A percentile compares a stretch with the other conserved stretches of the same genome.
These are phyloP conservation scores for Hyaloscypha variabilis DNA, from an alignment of 495 filamentous ascomycete genomes.

Conservation along the genomic window DNA sequence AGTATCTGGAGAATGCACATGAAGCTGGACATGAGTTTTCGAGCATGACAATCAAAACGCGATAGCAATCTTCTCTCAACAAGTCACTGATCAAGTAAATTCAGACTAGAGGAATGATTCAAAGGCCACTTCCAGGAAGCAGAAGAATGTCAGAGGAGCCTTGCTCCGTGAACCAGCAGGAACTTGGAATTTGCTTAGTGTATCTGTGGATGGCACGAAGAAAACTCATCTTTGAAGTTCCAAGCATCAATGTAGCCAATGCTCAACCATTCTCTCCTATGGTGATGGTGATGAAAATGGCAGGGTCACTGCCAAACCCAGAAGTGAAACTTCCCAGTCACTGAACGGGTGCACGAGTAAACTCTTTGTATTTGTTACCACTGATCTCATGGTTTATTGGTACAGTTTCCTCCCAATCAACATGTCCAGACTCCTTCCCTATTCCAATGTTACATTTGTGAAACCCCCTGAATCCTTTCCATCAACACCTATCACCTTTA, in stretches of 20 bases:
- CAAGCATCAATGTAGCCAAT: too few relatives aligned
- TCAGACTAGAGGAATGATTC: neutral
- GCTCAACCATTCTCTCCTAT: too few relatives aligned
- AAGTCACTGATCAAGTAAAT: too few relatives aligned
- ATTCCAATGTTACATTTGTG: neutral
- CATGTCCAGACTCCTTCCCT: neutral
- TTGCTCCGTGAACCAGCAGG: neutral
- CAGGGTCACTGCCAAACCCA: too few relatives aligned
- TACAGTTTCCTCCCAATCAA: conserved; percentile 14
- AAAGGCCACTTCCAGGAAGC: neutral
- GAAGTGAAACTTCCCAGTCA: neutral
- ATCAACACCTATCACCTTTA: conserved; percentile 15
- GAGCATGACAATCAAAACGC: too few relatives aligned
- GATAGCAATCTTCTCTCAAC: too few relatives aligned
- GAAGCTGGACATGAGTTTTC: too few relatives aligned
- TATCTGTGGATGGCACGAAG: too few relatives aligned
- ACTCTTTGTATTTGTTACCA: neutral
- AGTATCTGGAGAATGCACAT: neutral
- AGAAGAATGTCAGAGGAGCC: neutral
- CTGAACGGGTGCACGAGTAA: neutral
- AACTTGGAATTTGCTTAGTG: neutral
- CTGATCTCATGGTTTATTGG: conserved; percentile 1
- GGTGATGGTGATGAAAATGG: too few relatives aligned
- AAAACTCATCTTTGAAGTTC: too few relatives aligned
- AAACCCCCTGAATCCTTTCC: conserved; percentile 2